Base-by-base conservation (phyloP, 768 basidiomycete species). In the Auricularia cornea region DNA sequence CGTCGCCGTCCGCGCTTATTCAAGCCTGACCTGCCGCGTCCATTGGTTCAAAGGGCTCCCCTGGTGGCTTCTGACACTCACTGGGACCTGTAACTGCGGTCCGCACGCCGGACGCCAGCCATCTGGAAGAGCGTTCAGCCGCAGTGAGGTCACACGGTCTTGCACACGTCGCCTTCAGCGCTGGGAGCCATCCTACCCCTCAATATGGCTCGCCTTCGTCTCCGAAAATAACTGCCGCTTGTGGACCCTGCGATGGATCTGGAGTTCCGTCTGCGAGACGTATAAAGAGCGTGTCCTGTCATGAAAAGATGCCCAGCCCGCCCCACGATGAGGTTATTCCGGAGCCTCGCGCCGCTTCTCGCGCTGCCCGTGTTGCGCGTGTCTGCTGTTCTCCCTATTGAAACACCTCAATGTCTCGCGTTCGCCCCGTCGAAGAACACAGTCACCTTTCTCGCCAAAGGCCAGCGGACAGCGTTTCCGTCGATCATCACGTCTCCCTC, bases 401-500 rank as follows among this genome's bases (percentile, higher is more conserved):
- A 48, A 14, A 48, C 44, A 6, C 44, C 44, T 10, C 23, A 18
- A 48, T 48, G 44, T 48, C 44, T 48, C 16, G 44, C 44, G 6
- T 48, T 48, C 23, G 44, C 44, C 6, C 44, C 44, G 12, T 48
- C 44, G 10, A 20, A 18, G 23, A 48, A 48, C 44, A 48, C 44
- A 18, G 44, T 48, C 44, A 48, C 16, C 44, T 48, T 48, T 18
- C 44, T 48, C 16, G 8, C 44, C 44, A 48, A 48, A 48, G 44
- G 44, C 16, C 20, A 23, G 1, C 10, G 44, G 6, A 6, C 44
- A 23, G 44, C 44, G 6, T 23, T 48, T 18, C 44, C 44, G 23
- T 18, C 44, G 20, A 75, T 86, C 28, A 72, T 83, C 48, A 73
- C 82, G 40, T 81, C 83, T 12, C 65, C 76, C 0, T 84, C 84